A percentile compares a stretch with the other conserved stretches of the same genome.
These are phyloP conservation scores for Nematocida sp. DNA, from an alignment of 371 early-diverging fungal species.

Conservation along the genomic window DNA sequence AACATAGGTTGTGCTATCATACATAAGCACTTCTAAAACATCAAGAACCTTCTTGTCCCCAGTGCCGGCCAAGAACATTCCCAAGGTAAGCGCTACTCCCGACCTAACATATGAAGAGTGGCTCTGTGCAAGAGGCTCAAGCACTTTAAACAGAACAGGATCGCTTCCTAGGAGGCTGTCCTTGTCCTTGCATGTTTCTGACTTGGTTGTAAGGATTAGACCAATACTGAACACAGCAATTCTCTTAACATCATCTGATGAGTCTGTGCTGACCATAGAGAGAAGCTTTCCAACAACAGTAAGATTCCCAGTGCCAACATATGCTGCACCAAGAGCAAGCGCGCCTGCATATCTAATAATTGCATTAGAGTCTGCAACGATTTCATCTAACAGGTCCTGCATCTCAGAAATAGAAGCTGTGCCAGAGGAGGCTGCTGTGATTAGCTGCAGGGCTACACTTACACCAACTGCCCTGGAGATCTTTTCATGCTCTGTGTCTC, in stretches of 20 bases:
- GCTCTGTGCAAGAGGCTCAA: slow-evolving; percentile 89
- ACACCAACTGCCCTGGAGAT: slow-evolving; percentile 51
- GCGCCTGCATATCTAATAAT: slow-evolving; percentile 88
- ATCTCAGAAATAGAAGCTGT: not conserved
- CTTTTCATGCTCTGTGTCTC: slow-evolving; percentile 55
- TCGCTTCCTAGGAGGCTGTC: slow-evolving; percentile 71
- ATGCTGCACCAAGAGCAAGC: slow-evolving; percentile 89
- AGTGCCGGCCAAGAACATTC: slow-evolving; percentile 92
- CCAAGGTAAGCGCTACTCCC: slow-evolving; percentile 89
- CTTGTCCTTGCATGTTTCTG: not conserved
- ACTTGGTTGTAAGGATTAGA: slow-evolving; percentile 74
- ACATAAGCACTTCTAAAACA: slow-evolving; percentile 90
- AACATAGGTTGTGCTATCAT: slow-evolving; percentile 92
- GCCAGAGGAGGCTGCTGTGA: slow-evolving; percentile 14
- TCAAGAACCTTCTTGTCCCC: slow-evolving; percentile 83
- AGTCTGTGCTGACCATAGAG: slow-evolving; percentile 84
- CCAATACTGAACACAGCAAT: slow-evolving; percentile 93
- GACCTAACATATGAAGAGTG: slow-evolving; percentile 95
- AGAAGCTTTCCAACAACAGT: slow-evolving; percentile 79
- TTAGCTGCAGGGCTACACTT: slow-evolving; percentile 25
- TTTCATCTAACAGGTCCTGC: slow-evolving; percentile 23
- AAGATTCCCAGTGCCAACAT: slow-evolving; percentile 90
- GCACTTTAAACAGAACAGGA: slow-evolving; percentile 86
- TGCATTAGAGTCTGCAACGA: slow-evolving; percentile 81
- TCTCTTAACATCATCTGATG: slow-evolving; percentile 93